Conservation (phyloP, 352 stramenopile species). For the Phytophthora pisi region DNA sequence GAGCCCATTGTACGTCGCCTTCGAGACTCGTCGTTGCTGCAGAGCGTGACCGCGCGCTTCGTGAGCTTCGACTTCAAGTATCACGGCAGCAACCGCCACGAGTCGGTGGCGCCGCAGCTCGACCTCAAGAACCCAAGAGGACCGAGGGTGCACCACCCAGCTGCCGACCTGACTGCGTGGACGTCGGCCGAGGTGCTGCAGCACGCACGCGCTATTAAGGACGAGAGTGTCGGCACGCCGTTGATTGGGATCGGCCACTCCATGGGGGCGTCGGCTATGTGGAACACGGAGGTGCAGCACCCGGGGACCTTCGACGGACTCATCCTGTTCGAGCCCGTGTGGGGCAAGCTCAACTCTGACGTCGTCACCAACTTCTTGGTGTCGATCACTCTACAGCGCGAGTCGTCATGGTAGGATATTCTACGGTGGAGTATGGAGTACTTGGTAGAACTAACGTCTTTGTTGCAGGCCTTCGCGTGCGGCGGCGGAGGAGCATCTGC, state of each 20-base stretch:
- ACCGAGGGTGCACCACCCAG: slow-evolving; percentile 44
- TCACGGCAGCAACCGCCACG: slow-evolving; percentile 55
- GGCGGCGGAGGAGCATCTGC: slow-evolving; percentile 35
- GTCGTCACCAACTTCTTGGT: slow-evolving; percentile 40
- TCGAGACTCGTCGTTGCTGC: slow-evolving; percentile 34
- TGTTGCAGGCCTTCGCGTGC: slow-evolving; percentile 33
- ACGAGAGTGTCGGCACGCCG: slow-evolving; percentile 15
- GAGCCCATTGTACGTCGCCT: slow-evolving; percentile 49
- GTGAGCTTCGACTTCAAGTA: slow-evolving; percentile 56
- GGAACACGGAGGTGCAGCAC: slow-evolving; percentile 39
- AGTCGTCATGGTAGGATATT: slow-evolving; percentile 32
- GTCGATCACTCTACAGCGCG: slow-evolving; percentile 43
- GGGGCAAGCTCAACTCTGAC: slow-evolving; percentile 21
- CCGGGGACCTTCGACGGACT: slow-evolving; percentile 54
- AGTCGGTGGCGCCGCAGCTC: slow-evolving; percentile 33
- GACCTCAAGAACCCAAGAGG: slow-evolving; percentile 30
- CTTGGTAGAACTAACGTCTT: background rate
- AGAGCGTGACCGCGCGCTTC: slow-evolving; percentile 22
- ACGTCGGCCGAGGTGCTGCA: slow-evolving; percentile 31
- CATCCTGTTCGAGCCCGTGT: slow-evolving; percentile 54
- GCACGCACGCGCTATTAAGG: slow-evolving; percentile 28
- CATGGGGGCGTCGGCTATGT: slow-evolving; percentile 50
- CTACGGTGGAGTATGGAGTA: background rate
- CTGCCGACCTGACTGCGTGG: slow-evolving; percentile 28
- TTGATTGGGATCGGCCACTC: slow-evolving; percentile 61